Conservation (phyloP, 768 basidiomycete species). For the Saitozyma podzolica region DNA sequence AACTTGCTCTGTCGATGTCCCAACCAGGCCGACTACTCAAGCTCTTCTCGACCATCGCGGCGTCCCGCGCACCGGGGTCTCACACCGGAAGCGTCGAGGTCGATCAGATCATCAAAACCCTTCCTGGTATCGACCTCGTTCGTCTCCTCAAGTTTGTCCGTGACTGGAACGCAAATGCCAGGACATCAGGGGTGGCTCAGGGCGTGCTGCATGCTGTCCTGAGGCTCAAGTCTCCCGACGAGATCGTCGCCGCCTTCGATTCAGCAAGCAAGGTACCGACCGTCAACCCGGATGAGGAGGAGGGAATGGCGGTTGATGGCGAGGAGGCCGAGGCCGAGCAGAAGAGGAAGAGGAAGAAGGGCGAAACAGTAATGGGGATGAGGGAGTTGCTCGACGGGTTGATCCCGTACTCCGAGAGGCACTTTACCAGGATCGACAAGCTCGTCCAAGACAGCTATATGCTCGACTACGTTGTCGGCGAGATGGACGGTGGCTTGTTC, state of each 20-base stretch:
- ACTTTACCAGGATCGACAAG: conserved; percentile 78
- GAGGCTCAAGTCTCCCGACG: conserved; percentile 71
- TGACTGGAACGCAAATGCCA: conserved; percentile 95
- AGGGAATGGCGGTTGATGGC: conserved; percentile 10
- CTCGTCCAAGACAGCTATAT: conserved; percentile 93
- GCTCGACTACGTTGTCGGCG: conserved; percentile 67
- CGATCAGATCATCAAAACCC: conserved; percentile 75
- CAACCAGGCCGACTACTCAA: conserved; percentile 82
- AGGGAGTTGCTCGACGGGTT: conserved; percentile 72
- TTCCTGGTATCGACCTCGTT: conserved; percentile 72
- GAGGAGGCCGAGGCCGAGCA: conserved; percentile 28
- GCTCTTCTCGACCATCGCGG: conserved; percentile 59
- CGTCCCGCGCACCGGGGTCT: not conserved
- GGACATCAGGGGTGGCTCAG: conserved; percentile 82
- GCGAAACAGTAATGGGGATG: conserved; percentile 2
- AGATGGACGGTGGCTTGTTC: conserved; percentile 51
- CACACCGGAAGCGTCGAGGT: conserved; percentile 56
- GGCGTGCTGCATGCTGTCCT: conserved; percentile 75
- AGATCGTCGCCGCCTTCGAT: conserved; percentile 68
- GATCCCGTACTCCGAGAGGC: conserved; percentile 92
- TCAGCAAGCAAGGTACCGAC: conserved; percentile 18
- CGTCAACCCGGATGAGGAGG: conserved; percentile 14
- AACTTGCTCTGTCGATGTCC: conserved; percentile 86
- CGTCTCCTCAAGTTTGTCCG: conserved; percentile 77
- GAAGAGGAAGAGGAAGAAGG: conserved; percentile 21